These are phyloP conservation scores for Penicillium sp. DNA, from an alignment of 2,329 filamentous ascomycete species.

Conservation along the genomic window DNA sequence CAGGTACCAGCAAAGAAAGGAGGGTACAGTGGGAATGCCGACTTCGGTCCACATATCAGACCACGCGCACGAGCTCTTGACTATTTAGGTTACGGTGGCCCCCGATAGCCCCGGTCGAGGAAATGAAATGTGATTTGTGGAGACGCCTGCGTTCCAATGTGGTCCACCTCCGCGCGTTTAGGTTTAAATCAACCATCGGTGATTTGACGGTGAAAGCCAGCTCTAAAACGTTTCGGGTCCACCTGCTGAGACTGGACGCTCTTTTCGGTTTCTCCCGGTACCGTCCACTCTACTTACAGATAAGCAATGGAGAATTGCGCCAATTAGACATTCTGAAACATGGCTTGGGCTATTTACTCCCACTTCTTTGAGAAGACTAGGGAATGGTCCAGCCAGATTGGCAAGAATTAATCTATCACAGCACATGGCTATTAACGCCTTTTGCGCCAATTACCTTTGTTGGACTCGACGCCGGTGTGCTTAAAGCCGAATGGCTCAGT, in stretches of 20 bases:
- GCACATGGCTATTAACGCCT: background rate
- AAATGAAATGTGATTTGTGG: background rate
- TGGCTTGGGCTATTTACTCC: background rate
- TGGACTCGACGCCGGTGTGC: background rate
- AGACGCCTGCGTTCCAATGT: background rate
- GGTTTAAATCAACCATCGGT: background rate
- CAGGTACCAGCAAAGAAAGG: background rate
- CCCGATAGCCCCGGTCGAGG: background rate
- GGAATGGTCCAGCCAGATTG: background rate
- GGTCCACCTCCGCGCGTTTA: background rate
- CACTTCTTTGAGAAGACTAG: too few species aligned
- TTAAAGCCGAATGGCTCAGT: background rate
- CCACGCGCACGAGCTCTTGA: constrained; percentile 10
- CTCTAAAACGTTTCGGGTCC: background rate
- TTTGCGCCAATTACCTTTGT: background rate
- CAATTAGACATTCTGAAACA: background rate
- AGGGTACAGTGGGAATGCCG: background rate
- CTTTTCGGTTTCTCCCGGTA: background rate
- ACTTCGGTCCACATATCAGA: background rate
- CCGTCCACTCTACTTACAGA: background rate
- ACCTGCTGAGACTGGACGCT: background rate
- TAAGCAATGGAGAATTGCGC: background rate
- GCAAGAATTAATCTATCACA: background rate
- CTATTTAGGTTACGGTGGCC: background rate
- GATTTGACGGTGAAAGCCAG: background rate